phyloP scores from a whole-genome alignment of 2,329 filamentous ascomycete genomes.

The Cadophora sp. region DNA sequence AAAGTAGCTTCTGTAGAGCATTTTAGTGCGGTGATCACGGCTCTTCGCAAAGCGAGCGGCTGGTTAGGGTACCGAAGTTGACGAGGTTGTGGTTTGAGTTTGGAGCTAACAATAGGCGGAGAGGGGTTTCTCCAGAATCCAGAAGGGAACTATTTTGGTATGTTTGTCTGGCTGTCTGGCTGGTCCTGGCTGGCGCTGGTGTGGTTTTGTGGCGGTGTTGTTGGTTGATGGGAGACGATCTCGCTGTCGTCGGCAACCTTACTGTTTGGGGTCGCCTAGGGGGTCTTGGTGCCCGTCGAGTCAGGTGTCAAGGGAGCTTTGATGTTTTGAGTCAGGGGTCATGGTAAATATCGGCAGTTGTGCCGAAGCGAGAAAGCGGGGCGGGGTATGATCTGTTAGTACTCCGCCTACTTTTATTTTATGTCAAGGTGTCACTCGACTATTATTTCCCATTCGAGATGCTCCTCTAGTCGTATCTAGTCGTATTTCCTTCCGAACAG shows the following conservation, averaged over 20 bases:
- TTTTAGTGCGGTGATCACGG: neutral
- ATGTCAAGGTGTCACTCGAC: neutral
- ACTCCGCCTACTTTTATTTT: neutral
- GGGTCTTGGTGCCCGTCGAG: neutral
- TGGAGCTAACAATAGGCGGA: neutral
- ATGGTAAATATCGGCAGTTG: slow-evolving; percentile 3
- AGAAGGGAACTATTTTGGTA: neutral
- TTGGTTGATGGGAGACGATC: neutral
- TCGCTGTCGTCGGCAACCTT: slow-evolving; percentile 7
- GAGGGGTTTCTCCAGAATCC: neutral
- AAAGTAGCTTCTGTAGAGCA: neutral
- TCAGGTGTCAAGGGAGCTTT: neutral
- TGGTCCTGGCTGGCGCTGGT: too few species aligned
- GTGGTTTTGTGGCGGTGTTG: neutral
- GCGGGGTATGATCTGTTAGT: neutral
- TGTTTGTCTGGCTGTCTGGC: neutral
- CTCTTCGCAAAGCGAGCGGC: neutral
- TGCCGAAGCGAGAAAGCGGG: slow-evolving; percentile 7
- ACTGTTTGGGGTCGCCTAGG: neutral
- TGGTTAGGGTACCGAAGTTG: slow-evolving; percentile 9
- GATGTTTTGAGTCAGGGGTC: slow-evolving; percentile 5
- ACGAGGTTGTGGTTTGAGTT: slow-evolving; percentile 1
- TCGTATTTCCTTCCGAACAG: neutral
- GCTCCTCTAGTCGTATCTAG: neutral
- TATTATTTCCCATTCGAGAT: neutral